Evolutionary conservation across 305 asterid species (phyloP).

Genomic region (Petunia hybrid): DNA sequence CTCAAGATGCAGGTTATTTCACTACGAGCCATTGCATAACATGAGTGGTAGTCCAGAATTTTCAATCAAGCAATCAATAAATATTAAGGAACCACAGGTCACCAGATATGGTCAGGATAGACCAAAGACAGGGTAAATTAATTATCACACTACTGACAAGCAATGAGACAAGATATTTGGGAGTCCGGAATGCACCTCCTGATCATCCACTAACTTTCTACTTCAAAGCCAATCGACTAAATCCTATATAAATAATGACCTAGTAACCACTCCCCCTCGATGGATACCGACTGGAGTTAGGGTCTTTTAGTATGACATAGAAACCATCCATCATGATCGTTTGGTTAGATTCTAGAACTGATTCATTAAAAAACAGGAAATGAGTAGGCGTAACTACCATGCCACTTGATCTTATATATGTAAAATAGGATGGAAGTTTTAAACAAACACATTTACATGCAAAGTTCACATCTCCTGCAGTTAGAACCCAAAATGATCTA

Average conservation of each 20-base stretch:
- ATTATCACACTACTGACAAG: neutral
- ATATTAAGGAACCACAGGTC: slow-evolving; percentile 8
- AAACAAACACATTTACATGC: neutral
- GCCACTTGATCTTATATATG: neutral
- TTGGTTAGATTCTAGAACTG: neutral
- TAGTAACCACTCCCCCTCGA: neutral
- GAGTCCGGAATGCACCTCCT: neutral
- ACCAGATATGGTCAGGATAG: neutral
- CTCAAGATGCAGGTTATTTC: slow-evolving; percentile 20
- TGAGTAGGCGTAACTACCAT: neutral
- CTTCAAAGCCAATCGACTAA: slow-evolving; percentile 18
- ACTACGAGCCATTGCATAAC: slow-evolving; percentile 1
- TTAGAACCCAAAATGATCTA: neutral
- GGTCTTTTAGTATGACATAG: slow-evolving; percentile 2
- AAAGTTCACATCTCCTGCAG: slow-evolving; percentile 10
- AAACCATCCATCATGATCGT: slow-evolving; percentile 18
- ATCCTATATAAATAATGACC: slow-evolving; percentile 2
- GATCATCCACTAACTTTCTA: slow-evolving; percentile 4
- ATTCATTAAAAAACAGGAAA: neutral
- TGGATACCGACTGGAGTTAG: slow-evolving; percentile 8
- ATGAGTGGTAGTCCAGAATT: neutral
- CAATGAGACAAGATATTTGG: neutral
- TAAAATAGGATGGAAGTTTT: neutral
- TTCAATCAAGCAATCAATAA: neutral
- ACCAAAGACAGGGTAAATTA: neutral